Base-by-base conservation (phyloP, 805 yeast genomes). In the Candida quercuum region DNA sequence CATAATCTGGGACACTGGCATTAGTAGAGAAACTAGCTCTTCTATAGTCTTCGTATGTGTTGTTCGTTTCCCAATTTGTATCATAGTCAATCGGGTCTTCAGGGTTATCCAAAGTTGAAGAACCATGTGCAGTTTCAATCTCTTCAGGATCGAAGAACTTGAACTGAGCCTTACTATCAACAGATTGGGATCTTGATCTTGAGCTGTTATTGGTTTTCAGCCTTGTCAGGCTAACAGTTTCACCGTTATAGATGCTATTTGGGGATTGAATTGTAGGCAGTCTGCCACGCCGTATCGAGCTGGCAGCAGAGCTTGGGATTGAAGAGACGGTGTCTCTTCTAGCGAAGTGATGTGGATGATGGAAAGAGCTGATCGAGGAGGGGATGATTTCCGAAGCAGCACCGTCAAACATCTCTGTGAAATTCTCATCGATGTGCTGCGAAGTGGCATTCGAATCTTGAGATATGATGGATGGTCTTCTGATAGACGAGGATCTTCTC, bases 61-160 rank as follows among this genome's bases (percentile, higher is more conserved):
- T 63, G 5, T 51, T 44, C 4, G 58, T 68, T 45, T 84, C 88
- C 83, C 93, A 83, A 47, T 76, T 70, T 7, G 86, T 78, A 52
- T 84, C 81, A 51, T 79, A 84, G 54, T 84, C 93, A 17, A 83
- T 74, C 0, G 74, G 71, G 2, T 45, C 47, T 24, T 47, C 56
- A 9, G 72, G 68, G 48, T 75, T 72, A 43, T 79, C 85, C 47
- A 81, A 56, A 2, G 91, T 81, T 2, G 96, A 85, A 1, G 91
- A 72, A 33, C 96, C 96, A 37, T 85, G 93, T 0, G 98, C 97
- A 35, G 72, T 68, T 51, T 83, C 89, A 32, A 91, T 81, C 47
- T 87, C 93, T 39, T 84, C 86, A 4, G 82, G 69, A 10, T 91
- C 78, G 60, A 91, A 91, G 57, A 89, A 91, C 43, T 78, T 74